phyloP scores from a whole-genome alignment of 345 rosid species.

The Excoecaria cochinchinensis region DNA sequence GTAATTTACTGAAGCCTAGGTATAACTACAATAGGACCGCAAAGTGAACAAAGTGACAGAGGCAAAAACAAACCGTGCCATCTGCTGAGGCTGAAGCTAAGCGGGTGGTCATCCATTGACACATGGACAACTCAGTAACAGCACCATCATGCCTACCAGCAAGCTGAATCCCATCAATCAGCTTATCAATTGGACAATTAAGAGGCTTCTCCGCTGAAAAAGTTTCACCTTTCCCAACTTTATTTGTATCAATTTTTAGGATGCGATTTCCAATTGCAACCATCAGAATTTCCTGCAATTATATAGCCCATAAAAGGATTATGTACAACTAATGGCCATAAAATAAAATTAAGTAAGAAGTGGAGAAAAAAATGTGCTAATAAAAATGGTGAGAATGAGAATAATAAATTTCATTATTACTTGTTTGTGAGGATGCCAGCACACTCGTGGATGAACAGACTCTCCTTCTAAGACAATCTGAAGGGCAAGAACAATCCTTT shows the following conservation, averaged over 20 bases:
- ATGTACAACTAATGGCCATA: background rate
- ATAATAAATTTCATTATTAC: conserved; percentile 36
- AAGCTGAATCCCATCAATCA: conserved; percentile 74
- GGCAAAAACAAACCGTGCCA: conserved; percentile 69
- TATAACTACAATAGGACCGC: background rate
- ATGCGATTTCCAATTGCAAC: conserved; percentile 70
- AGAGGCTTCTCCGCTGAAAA: conserved; percentile 71
- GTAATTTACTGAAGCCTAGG: background rate
- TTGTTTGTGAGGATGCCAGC: conserved; percentile 95
- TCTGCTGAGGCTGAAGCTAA: conserved; percentile 35
- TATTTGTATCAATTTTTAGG: conserved; percentile 67
- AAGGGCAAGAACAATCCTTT: conserved; percentile 55
- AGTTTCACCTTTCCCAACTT: conserved; percentile 55
- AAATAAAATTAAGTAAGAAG: conserved; percentile 2
- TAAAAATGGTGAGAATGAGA: background rate
- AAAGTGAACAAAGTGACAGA: conserved; percentile 13
- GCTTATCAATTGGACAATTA: conserved; percentile 55
- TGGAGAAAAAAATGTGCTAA: background rate
- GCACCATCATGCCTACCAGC: conserved; percentile 87
- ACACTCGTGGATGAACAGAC: conserved; percentile 65
- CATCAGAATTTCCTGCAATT: conserved; percentile 74
- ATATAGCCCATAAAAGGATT: background rate
- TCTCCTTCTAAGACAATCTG: conserved; percentile 59
- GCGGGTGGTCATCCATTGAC: conserved; percentile 84
- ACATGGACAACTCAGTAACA: conserved; percentile 93